Base-by-base conservation (phyloP, 2,329 filamentous ascomycete species). In the Beauveria rudraprayagi region DNA sequence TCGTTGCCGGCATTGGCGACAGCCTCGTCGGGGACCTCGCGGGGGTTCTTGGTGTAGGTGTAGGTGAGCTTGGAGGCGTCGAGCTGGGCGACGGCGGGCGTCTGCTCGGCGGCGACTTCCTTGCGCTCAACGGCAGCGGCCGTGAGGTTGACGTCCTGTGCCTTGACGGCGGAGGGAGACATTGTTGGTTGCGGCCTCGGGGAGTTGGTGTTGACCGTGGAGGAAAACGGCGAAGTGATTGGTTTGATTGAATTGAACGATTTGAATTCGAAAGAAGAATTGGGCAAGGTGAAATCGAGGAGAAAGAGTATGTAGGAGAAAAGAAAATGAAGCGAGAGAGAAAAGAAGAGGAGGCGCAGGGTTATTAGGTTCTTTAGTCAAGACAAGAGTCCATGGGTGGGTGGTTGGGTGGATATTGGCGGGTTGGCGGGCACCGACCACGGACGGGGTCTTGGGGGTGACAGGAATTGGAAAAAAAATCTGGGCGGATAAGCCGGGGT, bases 11-110 rank as follows among this genome's bases (percentile, higher is more conserved):
- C 61, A 66, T 75, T 76, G 67, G 80, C 80, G 44, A 68, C 66
- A 63, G 74, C 80, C 63, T 80, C 77, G 57, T 78, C 74, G 56
- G 83, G 83, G 54, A 86, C 83, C 55, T 74, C 65, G 63, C 81
- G 82, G 1, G 80, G 82, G 60, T 70, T 74, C 50, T 74, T 71
- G 61, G 80, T 83, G 66, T 76, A 75, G 63, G 75, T 81, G 76
- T 83, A 82, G 62, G 72, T 81, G 67, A 88, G 77, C 70, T 81
- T 82, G 65, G 85, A 86, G 66, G 85, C 83, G 69, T 88, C 81
- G 59, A 88, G 79, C 75, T 71, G 86, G 76, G 70, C 84, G 76
- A 71, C 66, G 72, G 85, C 84, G 51, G 84, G 62, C 56, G 70
- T 63, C 63, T 70, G 65, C 47, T 41, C 41, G 30, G 41, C 41